Evolutionary conservation across 2,329 filamentous ascomycete species (phyloP).

Genomic region (Beauveria medogensis): DNA sequence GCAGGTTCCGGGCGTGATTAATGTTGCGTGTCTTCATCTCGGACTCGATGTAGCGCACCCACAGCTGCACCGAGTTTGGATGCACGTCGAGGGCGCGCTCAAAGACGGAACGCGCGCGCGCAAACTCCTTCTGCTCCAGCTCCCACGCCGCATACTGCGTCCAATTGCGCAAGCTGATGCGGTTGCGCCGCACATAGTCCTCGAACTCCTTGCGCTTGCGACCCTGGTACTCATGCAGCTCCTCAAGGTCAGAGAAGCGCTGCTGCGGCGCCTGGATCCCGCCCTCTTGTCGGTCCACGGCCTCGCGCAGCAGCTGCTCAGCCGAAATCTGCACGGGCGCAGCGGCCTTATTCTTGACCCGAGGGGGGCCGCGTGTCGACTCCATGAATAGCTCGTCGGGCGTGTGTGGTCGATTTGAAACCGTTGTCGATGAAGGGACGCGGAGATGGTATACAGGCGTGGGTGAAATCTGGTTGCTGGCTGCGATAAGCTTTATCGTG

Average conservation of each 20-base stretch:
- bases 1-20: slow-evolving; percentile 88
- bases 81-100: slow-evolving; percentile 91
- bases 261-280: slow-evolving; percentile 84
- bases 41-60: slow-evolving; percentile 89
- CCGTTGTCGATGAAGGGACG: background rate
- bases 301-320: slow-evolving; percentile 93
- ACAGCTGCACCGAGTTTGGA: slow-evolving; percentile 75
- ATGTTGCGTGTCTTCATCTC: slow-evolving; percentile 94
- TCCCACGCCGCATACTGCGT: slow-evolving; percentile 97
- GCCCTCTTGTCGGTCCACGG: slow-evolving; percentile 90
- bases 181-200: slow-evolving; percentile 91
- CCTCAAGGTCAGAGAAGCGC: slow-evolving; percentile 91
- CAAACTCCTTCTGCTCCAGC: slow-evolving; percentile 95
- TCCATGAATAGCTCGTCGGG: slow-evolving; percentile 56
- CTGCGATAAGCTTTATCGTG: slow-evolving; percentile 10
- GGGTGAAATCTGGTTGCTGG: slow-evolving; percentile 6
- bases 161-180: slow-evolving; percentile 98
- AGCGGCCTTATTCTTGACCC: slow-evolving; percentile 98
- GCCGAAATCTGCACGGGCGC: slow-evolving; percentile 89
- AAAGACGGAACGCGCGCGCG: slow-evolving; percentile 84
- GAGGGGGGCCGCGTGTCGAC: slow-evolving; percentile 77
- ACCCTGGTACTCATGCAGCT: slow-evolving; percentile 95
- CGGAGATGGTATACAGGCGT: background rate
- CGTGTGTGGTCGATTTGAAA: background rate
- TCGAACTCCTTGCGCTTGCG: slow-evolving; percentile 95